These are phyloP conservation scores for Rugonectria rugulosa DNA, from an alignment of 2,329 filamentous ascomycete species.

Conservation along the genomic window DNA sequence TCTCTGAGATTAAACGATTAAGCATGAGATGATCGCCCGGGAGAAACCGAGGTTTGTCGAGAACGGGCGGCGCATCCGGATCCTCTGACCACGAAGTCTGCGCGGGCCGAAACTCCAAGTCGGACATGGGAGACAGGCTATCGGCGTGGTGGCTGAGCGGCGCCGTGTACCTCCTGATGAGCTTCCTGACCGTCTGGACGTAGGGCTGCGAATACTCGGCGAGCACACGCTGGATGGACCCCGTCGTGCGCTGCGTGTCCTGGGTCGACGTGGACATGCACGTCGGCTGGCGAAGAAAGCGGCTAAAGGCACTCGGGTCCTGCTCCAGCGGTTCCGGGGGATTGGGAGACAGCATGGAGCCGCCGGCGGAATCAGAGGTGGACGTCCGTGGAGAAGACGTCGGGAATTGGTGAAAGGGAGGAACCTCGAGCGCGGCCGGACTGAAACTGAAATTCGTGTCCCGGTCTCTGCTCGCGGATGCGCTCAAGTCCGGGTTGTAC, in stretches of 20 bases:
- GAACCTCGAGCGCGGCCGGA: constrained; percentile 28
- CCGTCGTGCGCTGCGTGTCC: constrained; percentile 47
- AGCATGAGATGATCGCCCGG: constrained; percentile 60
- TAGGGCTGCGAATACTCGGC: constrained; percentile 44
- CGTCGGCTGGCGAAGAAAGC: constrained; percentile 45
- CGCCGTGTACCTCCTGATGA: constrained; percentile 50
- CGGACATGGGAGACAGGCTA: constrained; percentile 37
- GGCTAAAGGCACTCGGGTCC: constrained; percentile 31
- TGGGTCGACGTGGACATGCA: constrained; percentile 50
- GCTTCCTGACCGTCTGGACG: constrained; percentile 46
- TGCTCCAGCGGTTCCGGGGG: constrained; percentile 1
- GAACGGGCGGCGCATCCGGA: constrained; percentile 32
- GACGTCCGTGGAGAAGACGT: constrained; percentile 4
- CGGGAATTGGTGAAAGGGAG: constrained; percentile 31
- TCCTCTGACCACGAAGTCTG: constrained; percentile 41
- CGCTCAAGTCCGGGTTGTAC: constrained; percentile 25
- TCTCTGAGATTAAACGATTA: constrained; percentile 24
- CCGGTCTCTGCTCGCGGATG: constrained; percentile 14
- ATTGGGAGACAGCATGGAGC: background rate
- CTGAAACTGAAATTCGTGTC: no score
- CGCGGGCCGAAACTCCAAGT: constrained; percentile 15
- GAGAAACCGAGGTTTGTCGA: constrained; percentile 44
- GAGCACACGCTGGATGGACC: constrained; percentile 45
- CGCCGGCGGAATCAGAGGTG: background rate
- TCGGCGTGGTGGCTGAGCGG: constrained; percentile 31